Percentiles rank a stretch among this genome's conserved stretches.
These are phyloP conservation scores for Ploettnerulaceae sp. DNA, from an alignment of 2,329 filamentous ascomycete species.

Conservation along the genomic window DNA sequence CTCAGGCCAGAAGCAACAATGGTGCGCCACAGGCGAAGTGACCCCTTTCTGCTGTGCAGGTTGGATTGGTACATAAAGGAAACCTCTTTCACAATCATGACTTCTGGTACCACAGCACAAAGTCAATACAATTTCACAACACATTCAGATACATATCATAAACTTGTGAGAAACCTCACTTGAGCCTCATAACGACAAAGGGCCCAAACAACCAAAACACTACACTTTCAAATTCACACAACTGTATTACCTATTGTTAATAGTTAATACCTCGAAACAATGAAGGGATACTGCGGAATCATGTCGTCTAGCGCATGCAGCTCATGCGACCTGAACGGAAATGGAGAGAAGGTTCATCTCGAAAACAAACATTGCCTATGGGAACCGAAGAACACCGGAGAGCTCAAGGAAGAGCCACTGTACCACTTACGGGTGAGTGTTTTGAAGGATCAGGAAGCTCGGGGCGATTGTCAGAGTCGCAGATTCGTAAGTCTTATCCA, in stretches of 20 bases:
- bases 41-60: not conserved
- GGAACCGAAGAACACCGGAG: slow-evolving; percentile 12
- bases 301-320: slow-evolving; percentile 18
- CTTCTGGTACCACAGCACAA: not conserved
- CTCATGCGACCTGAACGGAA: slow-evolving; percentile 18
- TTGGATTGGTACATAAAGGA: not conserved
- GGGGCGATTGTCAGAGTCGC: slow-evolving; percentile 22
- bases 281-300: slow-evolving; percentile 24
- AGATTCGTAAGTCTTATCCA: slow-evolving; percentile 22
- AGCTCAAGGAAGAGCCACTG: slow-evolving; percentile 14
- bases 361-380: slow-evolving; percentile 24
- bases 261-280: slow-evolving; percentile 9
- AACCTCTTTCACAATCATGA: not conserved
- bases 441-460: slow-evolving; percentile 24
- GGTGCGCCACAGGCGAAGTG: not conserved
- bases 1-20: not conserved
- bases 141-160: slow-evolving; percentile 3
- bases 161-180: slow-evolving; percentile 9
- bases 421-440: slow-evolving; percentile 26
- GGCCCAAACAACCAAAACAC: slow-evolving; percentile 18
- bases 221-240: slow-evolving; percentile 14
- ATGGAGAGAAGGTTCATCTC: slow-evolving; percentile 21
- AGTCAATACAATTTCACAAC: slow-evolving; percentile 4
- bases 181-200: slow-evolving; percentile 17
- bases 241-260: slow-evolving; percentile 8